Percentiles rank a stretch among this genome's conserved stretches.
These are phyloP conservation scores for Coffea humblotiana DNA, from an alignment of 305 asterid genomes.

Conservation along the genomic window DNA sequence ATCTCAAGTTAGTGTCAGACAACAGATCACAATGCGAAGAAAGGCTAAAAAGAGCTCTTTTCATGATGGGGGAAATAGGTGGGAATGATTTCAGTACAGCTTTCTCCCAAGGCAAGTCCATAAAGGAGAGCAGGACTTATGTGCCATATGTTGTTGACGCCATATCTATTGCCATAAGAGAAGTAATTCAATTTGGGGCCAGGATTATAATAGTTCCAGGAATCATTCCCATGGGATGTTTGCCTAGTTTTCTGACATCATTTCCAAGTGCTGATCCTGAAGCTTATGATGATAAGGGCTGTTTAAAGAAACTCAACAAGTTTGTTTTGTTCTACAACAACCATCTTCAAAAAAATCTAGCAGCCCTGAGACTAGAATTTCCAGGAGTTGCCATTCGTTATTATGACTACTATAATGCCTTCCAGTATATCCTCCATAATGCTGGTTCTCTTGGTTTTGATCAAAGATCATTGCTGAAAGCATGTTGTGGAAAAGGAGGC, in stretches of 20 bases:
- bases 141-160: slow-evolving; percentile 20
- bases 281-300: slow-evolving; percentile 20
- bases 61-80: slow-evolving; percentile 27
- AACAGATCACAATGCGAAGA: background rate
- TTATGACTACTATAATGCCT: slow-evolving; percentile 16
- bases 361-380: slow-evolving; percentile 12
- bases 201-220: slow-evolving; percentile 19
- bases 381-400: slow-evolving; percentile 15
- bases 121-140: slow-evolving; percentile 8
- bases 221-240: slow-evolving; percentile 24
- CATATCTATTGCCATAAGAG: slow-evolving; percentile 17
- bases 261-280: background rate
- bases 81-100: slow-evolving; percentile 17
- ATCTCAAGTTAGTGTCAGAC: slow-evolving; percentile 7
- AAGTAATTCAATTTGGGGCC: slow-evolving; percentile 23
- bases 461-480: slow-evolving; percentile 15
- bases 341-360: slow-evolving; percentile 12
- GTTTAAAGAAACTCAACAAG: slow-evolving; percentile 14
- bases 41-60: slow-evolving; percentile 1
- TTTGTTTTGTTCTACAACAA: slow-evolving; percentile 1
- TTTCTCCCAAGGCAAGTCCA: slow-evolving; percentile 4
- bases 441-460: slow-evolving; percentile 15
- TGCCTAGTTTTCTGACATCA: slow-evolving; percentile 3
- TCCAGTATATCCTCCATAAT: background rate
- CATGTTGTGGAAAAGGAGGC: slow-evolving; percentile 32